Evolutionary conservation across 208 protist genomes (phyloP), one percentile per base, ranked within the genome.

Genomic region (Crithidia thermophila): DNA sequence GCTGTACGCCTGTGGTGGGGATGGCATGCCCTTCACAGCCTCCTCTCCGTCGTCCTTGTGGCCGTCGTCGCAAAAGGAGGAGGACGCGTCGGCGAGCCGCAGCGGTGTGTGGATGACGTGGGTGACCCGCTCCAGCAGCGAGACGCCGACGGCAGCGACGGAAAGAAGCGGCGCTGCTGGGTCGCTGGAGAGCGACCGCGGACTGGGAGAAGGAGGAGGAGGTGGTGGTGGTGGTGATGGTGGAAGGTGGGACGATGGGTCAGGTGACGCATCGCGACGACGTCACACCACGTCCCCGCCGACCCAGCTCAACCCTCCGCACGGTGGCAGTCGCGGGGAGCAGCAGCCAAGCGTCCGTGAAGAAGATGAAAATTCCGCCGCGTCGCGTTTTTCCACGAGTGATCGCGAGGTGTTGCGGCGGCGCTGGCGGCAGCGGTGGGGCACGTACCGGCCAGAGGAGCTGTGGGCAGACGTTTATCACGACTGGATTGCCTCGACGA

Each of bases 401-500:
- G 36, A 6, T 27, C 37, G 43, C 9, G 37, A 63, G 25, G 3
- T 4, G 65, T 3, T 16, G 43, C 33, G 45, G 21, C 28, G 20
- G 11, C 28, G 28, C 16, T 62, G 40, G 53, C 43, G 33, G 55
- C 45, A 53, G 33, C 69, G 51, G 4, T 68, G 61, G 57, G n/a
- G 13, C 34, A 2, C 28, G 20, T 75, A 70, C 59, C 37, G 56
- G n/a, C 21, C 42, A 8, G 36, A 31, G 2, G 58, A 60, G 31
- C 8, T 84, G 25, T 81, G 79, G 73, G 21, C 11, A 0, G 39
- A 75, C 20, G n/a, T 81, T 13, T 39, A n/a, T 33, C 16, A 56
- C 10, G 79, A 84, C 56, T 84, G 74, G 79, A 28, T 52, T 20
- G 27, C 28, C 28, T 60, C 53, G 5, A 56, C 62, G 3, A 49